These are phyloP conservation scores for Panellus pusillus DNA, from an alignment of 768 basidiomycete species.

Conservation along the genomic window DNA sequence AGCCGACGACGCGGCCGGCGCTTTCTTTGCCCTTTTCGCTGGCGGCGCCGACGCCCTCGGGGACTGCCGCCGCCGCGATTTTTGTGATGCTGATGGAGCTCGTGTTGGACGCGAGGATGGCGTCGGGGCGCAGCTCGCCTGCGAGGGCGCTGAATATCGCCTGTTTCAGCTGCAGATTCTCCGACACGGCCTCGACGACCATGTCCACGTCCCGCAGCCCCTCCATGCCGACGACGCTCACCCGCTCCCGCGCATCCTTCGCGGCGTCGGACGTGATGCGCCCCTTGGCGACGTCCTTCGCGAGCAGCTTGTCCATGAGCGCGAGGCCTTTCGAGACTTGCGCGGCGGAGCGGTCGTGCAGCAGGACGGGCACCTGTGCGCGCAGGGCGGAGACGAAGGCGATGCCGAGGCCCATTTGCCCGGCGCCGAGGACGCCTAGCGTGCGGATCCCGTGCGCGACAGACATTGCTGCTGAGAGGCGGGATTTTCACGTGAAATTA, in stretches of 20 bases:
- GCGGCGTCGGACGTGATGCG: constrained; percentile 68
- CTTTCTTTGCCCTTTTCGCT: constrained; percentile 63
- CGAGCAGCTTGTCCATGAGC: constrained; percentile 78
- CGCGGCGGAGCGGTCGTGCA: constrained; percentile 77
- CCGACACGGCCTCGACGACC: constrained; percentile 92
- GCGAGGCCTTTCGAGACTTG: constrained; percentile 74
- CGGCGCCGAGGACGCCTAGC: constrained; percentile 79
- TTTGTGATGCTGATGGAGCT: constrained; percentile 95
- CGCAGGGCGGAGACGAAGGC: constrained; percentile 83
- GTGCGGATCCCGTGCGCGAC: constrained; percentile 72
- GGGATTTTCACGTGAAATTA: too few relatives aligned
- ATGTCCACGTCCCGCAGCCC: constrained; percentile 82
- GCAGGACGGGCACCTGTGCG: constrained; percentile 80
- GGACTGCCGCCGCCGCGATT: constrained; percentile 80
- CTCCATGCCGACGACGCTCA: constrained; percentile 60
- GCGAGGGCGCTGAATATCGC: constrained; percentile 73
- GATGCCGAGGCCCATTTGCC: constrained; percentile 92
- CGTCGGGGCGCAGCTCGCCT: constrained; percentile 62
- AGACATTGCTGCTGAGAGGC: constrained; percentile 37
- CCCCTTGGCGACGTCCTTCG: constrained; percentile 88
- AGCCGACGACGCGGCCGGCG: constrained; percentile 78
- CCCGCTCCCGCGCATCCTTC: constrained; percentile 66
- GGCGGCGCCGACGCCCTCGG: constrained; percentile 52
- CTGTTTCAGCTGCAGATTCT: constrained; percentile 77
- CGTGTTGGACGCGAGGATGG: constrained; percentile 91